Conservation (phyloP, 2,329 filamentous ascomycete genomes). For the Colletotrichum coccodes region DNA sequence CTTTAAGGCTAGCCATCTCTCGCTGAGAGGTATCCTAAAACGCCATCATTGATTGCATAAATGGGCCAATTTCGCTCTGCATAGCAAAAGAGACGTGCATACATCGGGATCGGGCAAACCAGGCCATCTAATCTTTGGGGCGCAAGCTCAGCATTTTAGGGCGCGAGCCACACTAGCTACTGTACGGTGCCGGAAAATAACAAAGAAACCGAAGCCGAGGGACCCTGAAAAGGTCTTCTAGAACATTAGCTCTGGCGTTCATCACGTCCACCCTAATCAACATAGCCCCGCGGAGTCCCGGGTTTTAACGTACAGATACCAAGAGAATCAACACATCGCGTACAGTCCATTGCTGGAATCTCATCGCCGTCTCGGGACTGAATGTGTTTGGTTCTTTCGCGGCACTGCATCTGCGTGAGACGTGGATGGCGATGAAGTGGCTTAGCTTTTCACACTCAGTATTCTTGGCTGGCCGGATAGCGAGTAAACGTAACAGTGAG, state of each 20-base stretch:
- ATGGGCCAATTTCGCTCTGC: not conserved
- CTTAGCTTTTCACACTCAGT: not conserved
- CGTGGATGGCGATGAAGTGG: not conserved
- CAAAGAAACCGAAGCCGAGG: constrained; percentile 19
- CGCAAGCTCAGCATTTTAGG: not conserved
- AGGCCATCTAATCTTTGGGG: not conserved
- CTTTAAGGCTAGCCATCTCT: constrained; percentile 6
- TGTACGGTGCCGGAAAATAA: not conserved
- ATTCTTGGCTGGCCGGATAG: no score
- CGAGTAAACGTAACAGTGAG: no score
- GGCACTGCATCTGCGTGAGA: not conserved
- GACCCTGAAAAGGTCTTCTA: constrained; percentile 2
- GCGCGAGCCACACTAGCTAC: not conserved
- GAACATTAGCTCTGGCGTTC: not conserved
- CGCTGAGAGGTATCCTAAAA: not conserved
- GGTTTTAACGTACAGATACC: not conserved
- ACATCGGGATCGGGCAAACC: not conserved
- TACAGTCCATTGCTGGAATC: not conserved
- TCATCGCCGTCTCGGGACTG: not conserved
- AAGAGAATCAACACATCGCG: not conserved
- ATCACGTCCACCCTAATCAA: not conserved
- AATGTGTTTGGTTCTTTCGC: not conserved
- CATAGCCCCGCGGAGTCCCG: constrained; percentile 7
- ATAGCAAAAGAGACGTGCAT: not conserved
- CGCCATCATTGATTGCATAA: not conserved